These are phyloP conservation scores for Pseudogymnoascus sp. DNA, from an alignment of 2,329 filamentous ascomycete genomes.

Conservation along the genomic window DNA sequence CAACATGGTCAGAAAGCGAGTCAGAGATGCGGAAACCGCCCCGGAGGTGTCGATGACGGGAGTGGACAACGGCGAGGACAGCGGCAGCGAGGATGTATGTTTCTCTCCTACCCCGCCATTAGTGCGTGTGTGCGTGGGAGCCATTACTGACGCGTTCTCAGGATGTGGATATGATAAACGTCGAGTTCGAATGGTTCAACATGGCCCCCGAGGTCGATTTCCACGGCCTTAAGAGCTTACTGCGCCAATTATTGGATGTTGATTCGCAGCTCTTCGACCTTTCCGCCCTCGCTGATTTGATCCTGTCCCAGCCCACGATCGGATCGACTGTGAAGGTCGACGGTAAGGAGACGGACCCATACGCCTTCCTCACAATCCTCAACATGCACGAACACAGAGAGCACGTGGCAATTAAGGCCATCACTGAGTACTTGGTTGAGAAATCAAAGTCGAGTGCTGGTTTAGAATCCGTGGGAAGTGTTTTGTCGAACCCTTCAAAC, in stretches of 20 bases:
- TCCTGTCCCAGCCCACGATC: constrained; percentile 77
- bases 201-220: constrained; percentile 85
- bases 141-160: constrained; percentile 29
- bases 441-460: constrained; percentile 43
- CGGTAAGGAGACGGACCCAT: constrained; percentile 84
- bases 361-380: constrained; percentile 82
- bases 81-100: constrained; percentile 25
- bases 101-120: not conserved
- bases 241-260: constrained; percentile 86
- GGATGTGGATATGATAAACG: constrained; percentile 87
- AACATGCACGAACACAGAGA: constrained; percentile 74
- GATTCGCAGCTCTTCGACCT: constrained; percentile 82
- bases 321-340: constrained; percentile 98
- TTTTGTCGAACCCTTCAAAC: constrained; percentile 45
- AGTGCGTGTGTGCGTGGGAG: not conserved
- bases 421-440: constrained; percentile 61
- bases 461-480: constrained; percentile 47
- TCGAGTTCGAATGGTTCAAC: constrained; percentile 99
- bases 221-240: constrained; percentile 81
- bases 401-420: constrained; percentile 60
- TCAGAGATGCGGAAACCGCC: constrained; percentile 26
- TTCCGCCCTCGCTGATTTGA: constrained; percentile 75
- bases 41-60: constrained; percentile 22
- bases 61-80: constrained; percentile 20
- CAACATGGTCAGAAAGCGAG: constrained; percentile 30